Percentiles rank a stretch among this genome's conserved stretches.
phyloP scores from a whole-genome alignment of 2,329 filamentous ascomycete genomes.

The Escovopsis sp. region DNA sequence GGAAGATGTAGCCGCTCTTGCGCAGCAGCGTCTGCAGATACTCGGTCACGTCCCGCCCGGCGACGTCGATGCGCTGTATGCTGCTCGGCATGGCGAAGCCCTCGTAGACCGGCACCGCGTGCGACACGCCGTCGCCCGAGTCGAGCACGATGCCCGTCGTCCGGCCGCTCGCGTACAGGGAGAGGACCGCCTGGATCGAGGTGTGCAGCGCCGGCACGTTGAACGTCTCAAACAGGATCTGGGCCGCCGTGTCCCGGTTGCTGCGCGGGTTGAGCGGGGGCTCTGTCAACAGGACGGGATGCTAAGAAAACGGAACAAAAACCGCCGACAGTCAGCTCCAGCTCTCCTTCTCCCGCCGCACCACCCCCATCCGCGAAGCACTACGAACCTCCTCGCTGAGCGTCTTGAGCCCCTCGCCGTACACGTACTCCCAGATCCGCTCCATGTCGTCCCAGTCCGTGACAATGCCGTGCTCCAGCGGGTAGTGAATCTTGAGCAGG shows the following conservation, averaged over 20 bases:
- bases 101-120: constrained; percentile 94
- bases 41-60: constrained; percentile 90
- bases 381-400: constrained; percentile 74
- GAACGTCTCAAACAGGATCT: constrained; percentile 97
- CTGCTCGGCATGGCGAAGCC: constrained; percentile 94
- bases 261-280: constrained; percentile 87
- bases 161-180: constrained; percentile 86
- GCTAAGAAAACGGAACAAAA: constrained; percentile 35
- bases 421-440: constrained; percentile 97
- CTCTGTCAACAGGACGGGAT: constrained; percentile 91
- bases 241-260: constrained; percentile 91
- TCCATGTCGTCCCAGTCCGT: constrained; percentile 99
- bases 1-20: constrained; percentile 88
- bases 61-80: constrained; percentile 91
- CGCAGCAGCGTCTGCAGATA: constrained; percentile 80
- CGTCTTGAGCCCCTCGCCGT: constrained; percentile 89
- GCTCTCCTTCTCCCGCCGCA: background rate
- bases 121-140: constrained; percentile 88
- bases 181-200: constrained; percentile 92
- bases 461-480: constrained; percentile 92
- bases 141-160: constrained; percentile 95
- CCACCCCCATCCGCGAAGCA: background rate
- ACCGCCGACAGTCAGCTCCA: too few species aligned
- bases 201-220: constrained; percentile 95
- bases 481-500: constrained; percentile 88